These are phyloP conservation scores for Xerocomus spinulosus DNA, from an alignment of 768 basidiomycete species.

Conservation along the genomic window DNA sequence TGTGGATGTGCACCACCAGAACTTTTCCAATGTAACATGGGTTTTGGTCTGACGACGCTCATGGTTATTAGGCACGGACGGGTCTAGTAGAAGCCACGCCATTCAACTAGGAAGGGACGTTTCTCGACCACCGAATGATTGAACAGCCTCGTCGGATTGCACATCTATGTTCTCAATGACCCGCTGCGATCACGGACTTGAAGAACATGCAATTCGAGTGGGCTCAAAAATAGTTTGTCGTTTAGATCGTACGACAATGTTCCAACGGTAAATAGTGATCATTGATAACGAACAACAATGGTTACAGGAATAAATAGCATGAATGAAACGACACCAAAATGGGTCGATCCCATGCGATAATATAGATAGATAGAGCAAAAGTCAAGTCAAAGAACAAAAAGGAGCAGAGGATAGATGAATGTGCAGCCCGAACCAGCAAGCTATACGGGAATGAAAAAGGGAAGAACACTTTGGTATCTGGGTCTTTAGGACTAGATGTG, in stretches of 20 bases:
- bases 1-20: no score
- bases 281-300: not conserved
- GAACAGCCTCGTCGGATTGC: no score
- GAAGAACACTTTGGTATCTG: not conserved
- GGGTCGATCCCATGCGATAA: no score
- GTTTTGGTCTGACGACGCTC: no score
- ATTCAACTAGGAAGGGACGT: no score
- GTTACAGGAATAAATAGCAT: not conserved
- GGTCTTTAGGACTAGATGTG: not conserved
- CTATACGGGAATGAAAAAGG: not conserved
- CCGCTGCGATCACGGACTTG: not conserved
- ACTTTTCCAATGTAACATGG: no score
- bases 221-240: not conserved
- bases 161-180: no score
- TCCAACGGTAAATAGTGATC: not conserved
- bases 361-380: not conserved
- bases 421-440: not conserved
- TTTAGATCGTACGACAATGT: not conserved
- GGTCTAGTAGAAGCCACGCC: no score
- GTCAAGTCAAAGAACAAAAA: not conserved
- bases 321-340: not conserved
- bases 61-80: no score
- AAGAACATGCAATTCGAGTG: not conserved
- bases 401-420: not conserved
- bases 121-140: no score